These are phyloP conservation scores for Kwoniella sp. DNA, from an alignment of 768 basidiomycete species.

Conservation along the genomic window DNA sequence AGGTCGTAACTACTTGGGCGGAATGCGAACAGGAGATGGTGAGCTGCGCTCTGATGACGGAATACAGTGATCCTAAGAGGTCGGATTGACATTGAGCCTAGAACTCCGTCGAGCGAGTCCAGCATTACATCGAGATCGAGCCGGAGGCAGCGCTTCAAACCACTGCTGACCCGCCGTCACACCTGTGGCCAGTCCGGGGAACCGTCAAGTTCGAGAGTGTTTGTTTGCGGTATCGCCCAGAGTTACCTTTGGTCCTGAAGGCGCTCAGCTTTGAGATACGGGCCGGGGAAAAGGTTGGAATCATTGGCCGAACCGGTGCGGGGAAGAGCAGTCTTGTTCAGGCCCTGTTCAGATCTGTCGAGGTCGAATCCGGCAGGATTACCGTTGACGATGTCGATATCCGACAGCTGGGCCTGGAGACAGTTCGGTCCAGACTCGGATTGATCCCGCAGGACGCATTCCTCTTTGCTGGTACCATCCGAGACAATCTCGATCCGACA, in stretches of 20 bases:
- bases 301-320: constrained; percentile 67
- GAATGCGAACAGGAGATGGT: constrained; percentile 35
- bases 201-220: constrained; percentile 67
- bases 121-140: constrained; percentile 70
- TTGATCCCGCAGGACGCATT: constrained; percentile 67
- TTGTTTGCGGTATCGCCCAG: constrained; percentile 64
- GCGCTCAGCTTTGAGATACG: constrained; percentile 66
- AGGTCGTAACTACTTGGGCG: constrained; percentile 25
- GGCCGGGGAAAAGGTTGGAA: constrained; percentile 76
- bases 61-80: neutral
- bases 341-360: constrained; percentile 61
- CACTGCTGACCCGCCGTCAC: constrained; percentile 53
- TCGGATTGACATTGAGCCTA: constrained; percentile 5
- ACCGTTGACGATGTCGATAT: constrained; percentile 53
- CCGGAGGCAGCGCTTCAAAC: constrained; percentile 63
- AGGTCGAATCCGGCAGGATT: constrained; percentile 60
- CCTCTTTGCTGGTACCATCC: constrained; percentile 52
- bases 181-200: constrained; percentile 71
- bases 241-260: constrained; percentile 73
- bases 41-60: neutral
- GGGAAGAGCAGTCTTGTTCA: constrained; percentile 49
- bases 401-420: constrained; percentile 57
- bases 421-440: constrained; percentile 55
- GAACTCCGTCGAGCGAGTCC: constrained; percentile 68
- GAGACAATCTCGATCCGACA: constrained; percentile 59